Evolutionary conservation across 2,329 filamentous ascomycete genomes (phyloP), one percentile per base, ranked within the genome.

Genomic region (Pseudodiploospora longispora): DNA sequence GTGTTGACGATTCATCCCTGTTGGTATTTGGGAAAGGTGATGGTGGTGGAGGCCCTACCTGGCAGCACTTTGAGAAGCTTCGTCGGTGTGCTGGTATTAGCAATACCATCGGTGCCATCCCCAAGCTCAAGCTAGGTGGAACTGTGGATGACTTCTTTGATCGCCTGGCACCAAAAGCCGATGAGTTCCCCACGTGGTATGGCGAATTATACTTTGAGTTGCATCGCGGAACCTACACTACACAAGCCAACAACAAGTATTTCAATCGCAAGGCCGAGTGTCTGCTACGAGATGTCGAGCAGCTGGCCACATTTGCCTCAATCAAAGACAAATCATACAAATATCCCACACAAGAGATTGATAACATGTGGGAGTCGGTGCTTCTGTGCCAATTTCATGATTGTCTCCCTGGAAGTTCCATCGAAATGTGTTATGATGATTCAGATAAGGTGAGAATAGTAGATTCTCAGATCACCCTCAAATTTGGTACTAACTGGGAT

Each of bases 361-460:
- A 98, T 59, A 76, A 84, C 46, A 94, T 98, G 82, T 98, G 93
- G 93, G 91, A 97, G 69, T 76, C 78, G 44, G 84, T 91, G 3
- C 74, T 97, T 27, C 78, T 97, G 28, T 97, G 91, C 53, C 93
- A 98, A 58, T 98, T 98, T 73, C 93, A 98, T 53, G 93, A 98
- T 61, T 97, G 93, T 61, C 74, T 98, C 41, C 93, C 93, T 1
- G 93, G 93, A 44, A 96, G 88, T 60, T 87, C 82, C 31, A 97
- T 98, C 55, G 90, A 94, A 63, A 96, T 97, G 89, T 95, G 89
- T 64, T 97, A 97, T 57, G 87, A 95, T 61, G 93, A 98, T 60
- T 95, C 90, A 3, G 85, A 95, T 59, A 78, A 89, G 67, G 78
- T 80, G 63, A 61, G 67, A 32, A 10, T 30, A 8, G 9, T 9